Evolutionary conservation across 352 stramenopile genomes (phyloP), one percentile per base, ranked within the genome.

Genomic region (Blastocystis sp.): DNA sequence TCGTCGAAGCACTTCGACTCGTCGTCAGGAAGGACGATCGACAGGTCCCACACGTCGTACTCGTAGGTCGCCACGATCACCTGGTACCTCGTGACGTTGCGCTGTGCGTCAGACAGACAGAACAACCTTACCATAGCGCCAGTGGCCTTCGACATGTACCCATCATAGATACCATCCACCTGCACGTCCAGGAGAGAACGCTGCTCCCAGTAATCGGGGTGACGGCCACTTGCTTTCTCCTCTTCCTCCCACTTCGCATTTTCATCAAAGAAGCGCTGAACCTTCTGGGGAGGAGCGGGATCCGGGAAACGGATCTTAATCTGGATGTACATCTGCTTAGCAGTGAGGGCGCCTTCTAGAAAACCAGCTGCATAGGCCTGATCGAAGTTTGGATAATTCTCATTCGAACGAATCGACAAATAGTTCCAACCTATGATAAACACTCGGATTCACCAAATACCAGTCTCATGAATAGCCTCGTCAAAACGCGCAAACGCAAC

Each of bases 321-420:
- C 80, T 94, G 92, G 70, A 94, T 73, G 82, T 93, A 91, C 61
- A 94, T 94, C 23, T 92, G 92, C n/a, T 91, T 91, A 59, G 93
- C 92, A 1, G 92, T 94, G 20, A 94, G 87, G 39, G 91, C 84
- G 0, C 91, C 92, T 76, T 94, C 92, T 0, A 92, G 90, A 56
- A 93, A 94, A 0, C 92, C 92, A 3, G 92, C 92, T 9, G 92
- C 77, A 45, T 88, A 88, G 3, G 77, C 53, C 18, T 88, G 77
- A 61, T 88, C 92, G 50, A 91, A 93, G 88, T 93, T 91, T 56
- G 91, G 90, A 53, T 92, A 87, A 0, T 75, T 53, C 23, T 88
- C 77, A 43, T 88, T 88, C 39, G 77, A 79, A 43, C 55, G 62
- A 29, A 88, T 69, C 9, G 77, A 88, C 18, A 88, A 45, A 39